phyloP scores from a whole-genome alignment of 192 early-diverging fungal species.

The Irineochytrium annulatum region DNA sequence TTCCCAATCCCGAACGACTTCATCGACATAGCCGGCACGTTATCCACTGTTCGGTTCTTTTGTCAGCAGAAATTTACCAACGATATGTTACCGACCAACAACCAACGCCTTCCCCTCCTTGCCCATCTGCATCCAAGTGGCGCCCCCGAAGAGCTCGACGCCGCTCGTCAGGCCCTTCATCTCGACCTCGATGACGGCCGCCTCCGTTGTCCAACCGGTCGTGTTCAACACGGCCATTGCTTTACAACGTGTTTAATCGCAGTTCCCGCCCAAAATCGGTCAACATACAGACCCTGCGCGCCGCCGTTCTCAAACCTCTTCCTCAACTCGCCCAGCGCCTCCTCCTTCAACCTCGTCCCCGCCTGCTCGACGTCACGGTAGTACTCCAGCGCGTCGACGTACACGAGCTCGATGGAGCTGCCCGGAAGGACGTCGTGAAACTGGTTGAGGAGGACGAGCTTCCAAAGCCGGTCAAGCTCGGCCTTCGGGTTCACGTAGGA shows the following conservation, averaged over 20 bases:
- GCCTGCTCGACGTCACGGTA: conserved; percentile 40
- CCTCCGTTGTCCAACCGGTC: conserved; percentile 27
- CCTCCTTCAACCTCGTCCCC: conserved; percentile 28
- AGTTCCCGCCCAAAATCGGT: background rate
- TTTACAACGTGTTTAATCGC: background rate
- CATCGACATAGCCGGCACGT: conserved; percentile 2
- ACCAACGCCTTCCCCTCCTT: conserved; percentile 12
- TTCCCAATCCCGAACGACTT: conserved; percentile 11
- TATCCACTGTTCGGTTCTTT: conserved; percentile 5
- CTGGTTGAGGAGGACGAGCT: conserved; percentile 86
- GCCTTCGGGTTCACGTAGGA: conserved; percentile 60
- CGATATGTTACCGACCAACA: conserved; percentile 14
- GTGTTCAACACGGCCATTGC: conserved; percentile 37
- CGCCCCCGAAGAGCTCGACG: background rate
- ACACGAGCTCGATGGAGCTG: conserved; percentile 84
- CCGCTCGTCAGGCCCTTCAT: background rate
- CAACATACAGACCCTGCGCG: conserved; percentile 1
- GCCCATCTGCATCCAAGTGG: conserved; percentile 21
- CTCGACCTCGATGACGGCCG: conserved; percentile 24
- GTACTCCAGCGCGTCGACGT: conserved; percentile 70
- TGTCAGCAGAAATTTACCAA: background rate
- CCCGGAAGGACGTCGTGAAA: conserved; percentile 98
- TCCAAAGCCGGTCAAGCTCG: conserved; percentile 82
- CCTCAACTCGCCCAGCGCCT: conserved; percentile 24
- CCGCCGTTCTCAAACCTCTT: background rate